Percentiles rank a stretch among this genome's conserved stretches.
These are phyloP conservation scores for Antarctomyces pellizariae DNA, from an alignment of 495 filamentous ascomycete genomes.

Conservation along the genomic window DNA sequence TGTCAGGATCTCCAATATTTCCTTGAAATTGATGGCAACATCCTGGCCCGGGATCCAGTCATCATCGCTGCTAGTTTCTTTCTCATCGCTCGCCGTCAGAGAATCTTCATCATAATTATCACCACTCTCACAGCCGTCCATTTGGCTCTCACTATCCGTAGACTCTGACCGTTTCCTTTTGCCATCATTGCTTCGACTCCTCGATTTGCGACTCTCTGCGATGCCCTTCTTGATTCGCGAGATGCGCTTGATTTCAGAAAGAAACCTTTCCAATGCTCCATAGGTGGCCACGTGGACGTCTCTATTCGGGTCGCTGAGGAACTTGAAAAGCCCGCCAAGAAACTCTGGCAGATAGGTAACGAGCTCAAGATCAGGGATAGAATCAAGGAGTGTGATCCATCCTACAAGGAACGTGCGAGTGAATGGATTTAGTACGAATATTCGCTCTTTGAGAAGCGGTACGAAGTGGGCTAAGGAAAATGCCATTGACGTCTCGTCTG, in stretches of 20 bases:
- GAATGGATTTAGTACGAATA: conserved; percentile 81
- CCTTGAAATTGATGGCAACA: conserved; percentile 79
- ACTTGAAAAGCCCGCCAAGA: conserved; percentile 71
- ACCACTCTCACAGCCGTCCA: conserved; percentile 18
- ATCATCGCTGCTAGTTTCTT: conserved; percentile 49
- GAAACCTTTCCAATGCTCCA: conserved; percentile 70
- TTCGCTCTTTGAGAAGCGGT: conserved; percentile 76
- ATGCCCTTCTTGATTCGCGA: conserved; percentile 80
- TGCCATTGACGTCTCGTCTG: conserved; percentile 47
- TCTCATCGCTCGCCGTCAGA: conserved; percentile 30
- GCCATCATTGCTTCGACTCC: conserved; percentile 33
- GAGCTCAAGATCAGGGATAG: conserved; percentile 89
- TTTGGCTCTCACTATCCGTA: conserved; percentile 34
- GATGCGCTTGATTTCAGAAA: conserved; percentile 86
- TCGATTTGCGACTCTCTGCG: conserved; percentile 55
- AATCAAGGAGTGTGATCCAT: conserved; percentile 89
- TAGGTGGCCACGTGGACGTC: conserved; percentile 91
- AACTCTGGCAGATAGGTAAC: conserved; percentile 86
- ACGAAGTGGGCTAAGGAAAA: conserved; percentile 88
- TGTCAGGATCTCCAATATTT: conserved; percentile 79
- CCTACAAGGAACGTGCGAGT: conserved; percentile 87
- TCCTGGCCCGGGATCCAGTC: conserved; percentile 97
- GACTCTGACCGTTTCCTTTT: conserved; percentile 39
- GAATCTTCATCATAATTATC: conserved; percentile 35
- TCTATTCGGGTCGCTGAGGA: conserved; percentile 71